Percentiles rank a stretch among this genome's conserved stretches.
Conservation (phyloP, 139 green algal species). For the Pseudopediastrum boryanum region DNA sequence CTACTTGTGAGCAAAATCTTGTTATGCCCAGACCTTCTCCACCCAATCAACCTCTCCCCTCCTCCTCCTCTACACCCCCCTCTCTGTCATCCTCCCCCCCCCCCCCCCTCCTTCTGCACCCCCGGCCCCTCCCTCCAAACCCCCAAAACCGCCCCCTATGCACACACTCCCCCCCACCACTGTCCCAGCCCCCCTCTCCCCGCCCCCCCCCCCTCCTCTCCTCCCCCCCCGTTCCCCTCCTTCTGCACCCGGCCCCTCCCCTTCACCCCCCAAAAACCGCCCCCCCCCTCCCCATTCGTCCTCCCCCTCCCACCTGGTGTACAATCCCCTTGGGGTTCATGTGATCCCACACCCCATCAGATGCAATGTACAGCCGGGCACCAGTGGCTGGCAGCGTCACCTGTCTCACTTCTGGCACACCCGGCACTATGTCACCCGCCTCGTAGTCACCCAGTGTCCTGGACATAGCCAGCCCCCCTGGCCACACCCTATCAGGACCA, state of each 20-base stretch:
- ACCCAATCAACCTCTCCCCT: no score
- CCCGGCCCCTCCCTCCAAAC: no score
- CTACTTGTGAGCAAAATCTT: no score
- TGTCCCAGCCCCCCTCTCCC: no score
- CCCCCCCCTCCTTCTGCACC: no score
- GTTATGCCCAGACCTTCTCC: no score
- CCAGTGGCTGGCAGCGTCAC: slow-evolving; percentile 77
- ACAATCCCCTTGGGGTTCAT: slow-evolving; percentile 71
- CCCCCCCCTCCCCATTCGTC: neutral
- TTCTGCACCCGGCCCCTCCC: neutral
- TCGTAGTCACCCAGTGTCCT: slow-evolving; percentile 82
- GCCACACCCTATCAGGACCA: slow-evolving; percentile 88
- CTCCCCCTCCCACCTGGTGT: slow-evolving; percentile 25
- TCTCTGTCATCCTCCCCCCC: no score
- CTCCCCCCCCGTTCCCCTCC: no score
- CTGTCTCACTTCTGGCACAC: slow-evolving; percentile 69
- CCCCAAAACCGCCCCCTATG: no score
- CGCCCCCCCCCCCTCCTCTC: no score
- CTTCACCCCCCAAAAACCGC: neutral
- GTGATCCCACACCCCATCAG: slow-evolving; percentile 91
- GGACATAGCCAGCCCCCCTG: slow-evolving; percentile 88
- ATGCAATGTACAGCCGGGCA: slow-evolving; percentile 86
- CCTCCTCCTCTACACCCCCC: no score
- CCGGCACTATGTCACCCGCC: slow-evolving; percentile 46
- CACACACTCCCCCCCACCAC: no score